These are phyloP conservation scores for Chrysanthemum makinoi DNA, from an alignment of 129 eudicot species.

Conservation along the genomic window DNA sequence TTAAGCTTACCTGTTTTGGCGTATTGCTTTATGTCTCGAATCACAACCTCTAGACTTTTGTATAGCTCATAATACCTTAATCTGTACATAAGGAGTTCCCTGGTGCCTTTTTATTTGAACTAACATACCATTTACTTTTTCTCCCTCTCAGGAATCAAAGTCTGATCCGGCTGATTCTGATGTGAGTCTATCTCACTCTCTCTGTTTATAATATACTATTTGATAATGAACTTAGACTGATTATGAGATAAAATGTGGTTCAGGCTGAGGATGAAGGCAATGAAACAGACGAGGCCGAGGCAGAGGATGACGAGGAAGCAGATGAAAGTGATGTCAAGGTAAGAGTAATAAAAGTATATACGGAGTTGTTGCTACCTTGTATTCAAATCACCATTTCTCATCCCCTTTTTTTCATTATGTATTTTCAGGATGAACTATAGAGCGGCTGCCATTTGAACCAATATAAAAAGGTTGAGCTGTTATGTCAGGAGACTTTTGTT, in stretches of 20 bases:
- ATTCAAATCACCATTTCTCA: too few species aligned
- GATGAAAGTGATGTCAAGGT: slow-evolving; percentile 41
- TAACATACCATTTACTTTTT: not conserved
- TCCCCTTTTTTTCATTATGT: too few species aligned
- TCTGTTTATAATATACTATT: not conserved
- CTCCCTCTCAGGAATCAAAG: slow-evolving; percentile 67
- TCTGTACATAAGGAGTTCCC: not conserved
- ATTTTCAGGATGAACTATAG: slow-evolving; percentile 75
- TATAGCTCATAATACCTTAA: not conserved
- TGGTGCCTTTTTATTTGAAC: not conserved
- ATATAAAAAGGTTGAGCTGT: slow-evolving; percentile 5
- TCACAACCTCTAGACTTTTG: not conserved
- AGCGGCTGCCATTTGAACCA: slow-evolving; percentile 9
- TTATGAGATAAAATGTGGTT: not conserved
- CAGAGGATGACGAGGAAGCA: slow-evolving; percentile 22
- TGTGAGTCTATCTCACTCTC: slow-evolving; percentile 15
- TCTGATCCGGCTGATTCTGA: slow-evolving; percentile 76
- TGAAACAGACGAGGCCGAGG: slow-evolving; percentile 28
- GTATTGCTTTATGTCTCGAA: not conserved
- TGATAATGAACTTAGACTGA: not conserved
- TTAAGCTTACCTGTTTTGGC: not conserved
- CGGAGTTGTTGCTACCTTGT: not conserved
- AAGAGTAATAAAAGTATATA: slow-evolving; percentile 1
- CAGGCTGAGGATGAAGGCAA: slow-evolving; percentile 54
- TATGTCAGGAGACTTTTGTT: slow-evolving; percentile 10